Percentiles rank a stretch among this genome's conserved stretches.
Evolutionary conservation across 768 basidiomycete species (phyloP).

Genomic region (Terana coerulea): DNA sequence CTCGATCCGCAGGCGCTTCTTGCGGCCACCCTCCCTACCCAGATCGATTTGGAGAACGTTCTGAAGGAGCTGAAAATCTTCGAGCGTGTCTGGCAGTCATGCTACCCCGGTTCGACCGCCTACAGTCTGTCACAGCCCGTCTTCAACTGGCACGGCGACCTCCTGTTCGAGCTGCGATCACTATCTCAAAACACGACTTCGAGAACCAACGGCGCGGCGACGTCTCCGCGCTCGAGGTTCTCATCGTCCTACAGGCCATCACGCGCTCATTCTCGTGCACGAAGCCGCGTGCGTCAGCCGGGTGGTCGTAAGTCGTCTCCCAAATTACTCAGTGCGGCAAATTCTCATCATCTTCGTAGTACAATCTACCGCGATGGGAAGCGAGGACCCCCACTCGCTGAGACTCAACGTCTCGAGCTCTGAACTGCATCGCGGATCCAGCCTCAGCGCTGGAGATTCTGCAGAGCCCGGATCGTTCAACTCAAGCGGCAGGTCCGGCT

Average conservation of each 20-base stretch:
- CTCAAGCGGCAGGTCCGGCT: neutral
- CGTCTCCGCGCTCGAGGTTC: too few species aligned
- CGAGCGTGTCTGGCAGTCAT: slow-evolving; percentile 26
- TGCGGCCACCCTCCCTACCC: slow-evolving; percentile 18
- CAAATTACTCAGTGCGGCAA: neutral
- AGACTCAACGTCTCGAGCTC: too few species aligned
- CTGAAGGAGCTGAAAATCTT: slow-evolving; percentile 22
- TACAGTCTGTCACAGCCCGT: slow-evolving; percentile 28
- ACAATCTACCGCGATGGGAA: neutral
- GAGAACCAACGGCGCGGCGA: too few species aligned
- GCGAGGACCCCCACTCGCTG: neutral
- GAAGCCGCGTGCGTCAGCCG: too few species aligned
- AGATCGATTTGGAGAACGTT: slow-evolving; percentile 22
- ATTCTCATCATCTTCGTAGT: neutral
- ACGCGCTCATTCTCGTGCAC: too few species aligned
- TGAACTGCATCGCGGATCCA: too few species aligned
- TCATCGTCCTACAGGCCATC: too few species aligned
- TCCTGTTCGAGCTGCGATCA: slow-evolving; percentile 27
- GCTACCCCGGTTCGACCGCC: slow-evolving; percentile 21
- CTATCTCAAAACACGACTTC: slow-evolving; percentile 10
- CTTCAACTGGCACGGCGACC: slow-evolving; percentile 28
- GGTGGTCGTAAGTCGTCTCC: too few species aligned
- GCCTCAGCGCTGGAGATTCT: neutral
- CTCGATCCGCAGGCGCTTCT: slow-evolving; percentile 20
- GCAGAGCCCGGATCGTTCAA: neutral